Percentiles rank a stretch among this genome's conserved stretches.
These are phyloP conservation scores for Xylaria sp. DNA, from an alignment of 2,329 filamentous ascomycete species.

Conservation along the genomic window DNA sequence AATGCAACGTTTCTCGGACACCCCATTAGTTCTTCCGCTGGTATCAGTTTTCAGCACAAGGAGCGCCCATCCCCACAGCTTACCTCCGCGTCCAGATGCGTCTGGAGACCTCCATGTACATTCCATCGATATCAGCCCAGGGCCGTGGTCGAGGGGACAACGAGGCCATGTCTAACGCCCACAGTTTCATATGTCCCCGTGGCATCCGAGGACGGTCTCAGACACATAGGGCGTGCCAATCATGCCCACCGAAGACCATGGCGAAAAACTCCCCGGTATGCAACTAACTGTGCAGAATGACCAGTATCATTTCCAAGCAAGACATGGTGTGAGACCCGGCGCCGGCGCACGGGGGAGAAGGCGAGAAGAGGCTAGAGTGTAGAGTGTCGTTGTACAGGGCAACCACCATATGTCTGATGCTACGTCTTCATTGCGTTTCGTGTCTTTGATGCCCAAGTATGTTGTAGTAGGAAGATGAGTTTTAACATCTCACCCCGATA, in stretches of 20 bases:
- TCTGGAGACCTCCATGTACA: not conserved
- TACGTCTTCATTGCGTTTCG: not conserved
- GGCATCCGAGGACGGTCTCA: not conserved
- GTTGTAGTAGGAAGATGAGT: not conserved
- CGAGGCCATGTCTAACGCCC: no score
- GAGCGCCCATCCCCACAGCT: slow-evolving; percentile 14
- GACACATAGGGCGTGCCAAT: not conserved
- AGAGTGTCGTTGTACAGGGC: not conserved
- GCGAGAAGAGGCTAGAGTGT: not conserved
- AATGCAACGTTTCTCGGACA: not conserved
- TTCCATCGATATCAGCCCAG: not conserved
- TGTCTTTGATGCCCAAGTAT: not conserved
- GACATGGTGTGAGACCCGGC: not conserved
- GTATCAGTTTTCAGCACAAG: not conserved
- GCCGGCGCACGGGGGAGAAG: not conserved
- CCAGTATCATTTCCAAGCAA: not conserved
- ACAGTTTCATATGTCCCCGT: not conserved
- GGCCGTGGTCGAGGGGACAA: not conserved
- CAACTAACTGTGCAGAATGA: not conserved
- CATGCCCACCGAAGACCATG: not conserved
- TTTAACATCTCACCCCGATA: not conserved
- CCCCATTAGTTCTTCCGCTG: slow-evolving; percentile 2
- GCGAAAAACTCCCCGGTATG: not conserved
- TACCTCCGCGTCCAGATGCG: slow-evolving; percentile 11
- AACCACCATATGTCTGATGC: not conserved